Evolutionary conservation across 495 filamentous ascomycete genomes (phyloP).

Genomic region (Tuber magnatum): DNA sequence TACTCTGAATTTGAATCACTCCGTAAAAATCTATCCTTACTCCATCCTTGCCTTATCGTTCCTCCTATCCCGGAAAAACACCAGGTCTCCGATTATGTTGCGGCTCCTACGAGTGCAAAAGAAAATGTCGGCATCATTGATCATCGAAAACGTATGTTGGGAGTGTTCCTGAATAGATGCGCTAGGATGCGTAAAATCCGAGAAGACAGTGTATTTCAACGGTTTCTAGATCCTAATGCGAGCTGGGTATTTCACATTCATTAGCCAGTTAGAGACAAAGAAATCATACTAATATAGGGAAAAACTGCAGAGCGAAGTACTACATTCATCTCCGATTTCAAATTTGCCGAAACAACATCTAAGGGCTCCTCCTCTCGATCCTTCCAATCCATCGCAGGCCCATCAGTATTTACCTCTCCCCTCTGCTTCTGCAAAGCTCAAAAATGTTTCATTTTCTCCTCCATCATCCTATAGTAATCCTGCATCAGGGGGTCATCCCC

Average conservation of each 20-base stretch:
- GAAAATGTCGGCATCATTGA: conserved; percentile 96
- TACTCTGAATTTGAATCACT: conserved; percentile 98
- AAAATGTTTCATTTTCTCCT: conserved; percentile 49
- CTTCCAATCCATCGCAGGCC: conserved; percentile 81
- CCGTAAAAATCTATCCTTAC: conserved; percentile 72
- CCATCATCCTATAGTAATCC: conserved; percentile 51
- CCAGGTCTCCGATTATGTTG: conserved; percentile 95
- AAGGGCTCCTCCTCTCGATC: conserved; percentile 85
- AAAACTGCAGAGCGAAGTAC: conserved; percentile 68
- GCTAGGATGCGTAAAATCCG: conserved; percentile 85
- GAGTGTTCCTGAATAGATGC: conserved; percentile 89
- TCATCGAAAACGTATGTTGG: conserved; percentile 87
- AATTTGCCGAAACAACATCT: conserved; percentile 89
- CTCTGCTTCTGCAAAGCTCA: conserved; percentile 75
- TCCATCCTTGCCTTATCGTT: conserved; percentile 90
- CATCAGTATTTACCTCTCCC: conserved; percentile 85
- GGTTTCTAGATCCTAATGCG: conserved; percentile 92
- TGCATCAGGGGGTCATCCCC: conserved; percentile 59
- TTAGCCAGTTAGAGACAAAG: background rate
- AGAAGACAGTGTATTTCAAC: conserved; percentile 94
- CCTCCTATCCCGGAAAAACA: conserved; percentile 98
- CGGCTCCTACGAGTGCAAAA: conserved; percentile 94
- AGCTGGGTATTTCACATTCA: conserved; percentile 70
- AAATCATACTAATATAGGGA: conserved; percentile 41
- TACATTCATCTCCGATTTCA: conserved; percentile 79